Evolutionary conservation across 164 flowering plant species (phyloP).

Genomic region (Vitis rupestris): DNA sequence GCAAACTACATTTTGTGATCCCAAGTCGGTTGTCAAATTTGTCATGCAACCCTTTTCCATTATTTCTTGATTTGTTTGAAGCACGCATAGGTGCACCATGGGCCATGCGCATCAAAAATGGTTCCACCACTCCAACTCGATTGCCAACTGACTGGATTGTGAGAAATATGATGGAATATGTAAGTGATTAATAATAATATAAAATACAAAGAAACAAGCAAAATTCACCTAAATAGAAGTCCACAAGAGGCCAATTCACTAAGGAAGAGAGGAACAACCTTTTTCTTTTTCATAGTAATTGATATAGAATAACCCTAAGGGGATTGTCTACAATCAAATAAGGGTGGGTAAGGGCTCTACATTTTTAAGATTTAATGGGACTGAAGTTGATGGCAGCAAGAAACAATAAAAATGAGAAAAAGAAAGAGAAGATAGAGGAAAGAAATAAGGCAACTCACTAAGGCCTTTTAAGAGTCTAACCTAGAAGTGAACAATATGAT

Average conservation of each 20-base stretch:
- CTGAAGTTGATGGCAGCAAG: too few species aligned
- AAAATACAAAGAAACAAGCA: background rate
- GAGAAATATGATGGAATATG: slow-evolving; percentile 4
- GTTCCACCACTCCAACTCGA: slow-evolving; percentile 89
- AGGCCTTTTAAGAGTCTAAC: too few species aligned
- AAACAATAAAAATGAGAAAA: too few species aligned
- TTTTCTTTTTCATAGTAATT: background rate
- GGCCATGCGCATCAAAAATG: slow-evolving; percentile 97
- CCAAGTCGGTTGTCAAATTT: slow-evolving; percentile 28
- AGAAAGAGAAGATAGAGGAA: too few species aligned
- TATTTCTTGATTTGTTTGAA: slow-evolving; percentile 40
- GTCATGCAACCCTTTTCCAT: slow-evolving; percentile 35
- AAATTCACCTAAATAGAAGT: background rate
- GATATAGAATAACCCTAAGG: too few species aligned
- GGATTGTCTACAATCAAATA: too few species aligned
- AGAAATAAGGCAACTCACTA: too few species aligned
- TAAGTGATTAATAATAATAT: background rate
- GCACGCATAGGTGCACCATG: slow-evolving; percentile 81
- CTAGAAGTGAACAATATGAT: too few species aligned
- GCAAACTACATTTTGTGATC: slow-evolving; percentile 24
- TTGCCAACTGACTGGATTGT: slow-evolving; percentile 87
- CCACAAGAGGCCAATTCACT: background rate
- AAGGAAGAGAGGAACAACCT: background rate
- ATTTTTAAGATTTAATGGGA: too few species aligned
- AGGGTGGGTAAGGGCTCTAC: too few species aligned